Base-by-base conservation (phyloP, 2,329 filamentous ascomycete genomes). In the Exutisphaerella laricina region DNA sequence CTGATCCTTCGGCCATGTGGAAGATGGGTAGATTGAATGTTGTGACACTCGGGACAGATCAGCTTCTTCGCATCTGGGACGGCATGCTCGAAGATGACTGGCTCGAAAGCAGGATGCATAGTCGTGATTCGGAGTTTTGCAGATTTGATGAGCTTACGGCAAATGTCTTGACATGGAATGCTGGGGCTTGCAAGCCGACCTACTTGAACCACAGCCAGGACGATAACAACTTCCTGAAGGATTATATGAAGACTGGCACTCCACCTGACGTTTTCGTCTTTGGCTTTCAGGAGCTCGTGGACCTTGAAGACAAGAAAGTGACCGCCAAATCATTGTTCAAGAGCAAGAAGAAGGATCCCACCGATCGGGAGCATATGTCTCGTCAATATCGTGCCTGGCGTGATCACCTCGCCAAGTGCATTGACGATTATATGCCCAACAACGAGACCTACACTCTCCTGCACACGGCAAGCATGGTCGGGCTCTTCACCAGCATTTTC, bases 231-330 rank as follows among this genome's bases (percentile, higher is more conserved):
- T 97, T 97, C 63, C 85, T 97, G 58, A 80, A 81, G 51, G 80
- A 90, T 44, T 75, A 94, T 12, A 72, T 98, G 18, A 78, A 82
- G 51, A 78, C 77, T n/a, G 82, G 84, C 49, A 77, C 83, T 28
- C 80, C 84, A 5, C 88, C 92, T 0, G 92, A 97, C 55, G 88
- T 98, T 37, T 69, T 97, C 2, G 79, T 97, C 1, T 98, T 98
- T 70, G 90, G 89, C 1, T 98, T 98, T 64, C 92, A 98, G 65
- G 92, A 98, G 66, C 75, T 98, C n/a, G 92, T 98, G 3, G 92
- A 98, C 60, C 73, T 98, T 5, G 92, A 98, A 64, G 87, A 98
- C 68, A 97, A 97, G 70, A 94, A 89, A 54, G 85, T 94, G 38
- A 97, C 90, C 16, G 92, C 92, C n/a, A 96, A 80, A 68, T 88